A percentile compares a stretch with the other conserved stretches of the same genome.
Evolutionary conservation across 2,329 filamentous ascomycete genomes (phyloP).

Genomic region (Exophiala oligosperma): DNA sequence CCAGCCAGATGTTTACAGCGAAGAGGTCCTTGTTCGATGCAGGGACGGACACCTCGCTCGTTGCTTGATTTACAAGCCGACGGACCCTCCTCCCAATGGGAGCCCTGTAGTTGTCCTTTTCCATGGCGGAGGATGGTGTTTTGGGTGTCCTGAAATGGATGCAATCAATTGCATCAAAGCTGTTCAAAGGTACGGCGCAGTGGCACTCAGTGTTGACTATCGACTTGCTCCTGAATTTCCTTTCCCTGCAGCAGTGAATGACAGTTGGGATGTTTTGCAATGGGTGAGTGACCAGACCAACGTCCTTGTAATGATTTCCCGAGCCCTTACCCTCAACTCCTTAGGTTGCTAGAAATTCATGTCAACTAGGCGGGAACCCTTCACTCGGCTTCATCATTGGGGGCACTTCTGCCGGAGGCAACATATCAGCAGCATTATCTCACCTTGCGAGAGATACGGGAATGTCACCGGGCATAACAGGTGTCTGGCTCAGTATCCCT

Average conservation of each 20-base stretch:
- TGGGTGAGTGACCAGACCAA: conserved; percentile 17
- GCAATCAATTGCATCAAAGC: conserved; percentile 2
- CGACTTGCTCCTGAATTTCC: conserved; percentile 15
- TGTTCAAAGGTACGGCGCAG: conserved; percentile 12
- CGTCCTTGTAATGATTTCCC: too few relatives aligned
- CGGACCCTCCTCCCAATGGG: conserved; percentile 41
- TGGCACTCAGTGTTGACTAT: conserved; percentile 9
- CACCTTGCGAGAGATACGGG: conserved; percentile 36
- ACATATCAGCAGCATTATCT: conserved; percentile 33
- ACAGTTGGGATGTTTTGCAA: conserved; percentile 16
- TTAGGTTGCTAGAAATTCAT: too few relatives aligned
- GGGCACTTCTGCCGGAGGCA: conserved; percentile 49
- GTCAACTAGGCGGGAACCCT: conserved; percentile 37
- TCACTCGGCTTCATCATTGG: conserved; percentile 49
- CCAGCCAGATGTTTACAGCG: neutral
- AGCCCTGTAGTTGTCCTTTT: conserved; percentile 49
- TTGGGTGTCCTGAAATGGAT: conserved; percentile 24
- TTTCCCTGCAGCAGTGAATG: conserved; percentile 12
- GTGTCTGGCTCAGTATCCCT: conserved; percentile 28
- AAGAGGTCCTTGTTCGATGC: neutral
- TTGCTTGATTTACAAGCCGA: neutral
- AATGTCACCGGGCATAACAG: conserved; percentile 41
- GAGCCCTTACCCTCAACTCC: too few relatives aligned
- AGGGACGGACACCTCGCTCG: neutral
- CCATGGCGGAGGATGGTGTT: conserved; percentile 27